Evolutionary conservation across 2,329 filamentous ascomycete species (phyloP), one percentile per base, ranked within the genome.

Genomic region (Keithomyces neogunnii): DNA sequence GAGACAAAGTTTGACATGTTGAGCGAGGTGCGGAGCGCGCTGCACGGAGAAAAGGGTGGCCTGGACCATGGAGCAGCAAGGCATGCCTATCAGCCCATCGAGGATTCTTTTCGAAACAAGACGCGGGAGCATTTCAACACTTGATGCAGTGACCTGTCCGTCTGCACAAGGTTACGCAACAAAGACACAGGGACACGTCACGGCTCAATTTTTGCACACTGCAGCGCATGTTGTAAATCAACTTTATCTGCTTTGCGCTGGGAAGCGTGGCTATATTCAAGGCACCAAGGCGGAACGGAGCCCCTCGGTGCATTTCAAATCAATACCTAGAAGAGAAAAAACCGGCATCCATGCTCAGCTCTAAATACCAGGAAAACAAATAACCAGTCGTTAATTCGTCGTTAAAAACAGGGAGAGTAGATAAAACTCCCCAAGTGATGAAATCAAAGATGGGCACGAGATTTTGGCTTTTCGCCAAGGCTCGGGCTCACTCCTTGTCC

Each of bases 371-470:
- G 44, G 19, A 19, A 19, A 19, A 19, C 19, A 55, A 53, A 44
- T 44, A 49, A 51, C 53, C 53, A 53, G 38, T 33, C 48, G 51
- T 57, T 55, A 51, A 56, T 52, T 57, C 56, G 56, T 57, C 55
- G 49, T 57, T 19, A 6, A 30, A 44, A 30, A 30, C 40, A 44
- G 26, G 44, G 56, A 47, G 45, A 53, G 43, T 45, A 42, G 26
- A 26, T 7, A 29, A 28, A 26, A 7, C n/a, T 42, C 39, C 39
- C 19, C 39, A 28, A 42, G 50, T 42, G 47, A 40, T 49, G 44
- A 42, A 47, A 49, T 30, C 49, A 54, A 40, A 56, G 28, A 51
- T 47, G 51, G 48, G 38, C 43, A 47, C 36, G 13, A 39, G 19
- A 51, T 39, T 32, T 19, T 31, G 39, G 29, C 38, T 40, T 40